Percentiles rank a stretch among this genome's conserved stretches.
phyloP scores from a whole-genome alignment of 164 flowering plant genomes.

The Kingdonia uniflora region DNA sequence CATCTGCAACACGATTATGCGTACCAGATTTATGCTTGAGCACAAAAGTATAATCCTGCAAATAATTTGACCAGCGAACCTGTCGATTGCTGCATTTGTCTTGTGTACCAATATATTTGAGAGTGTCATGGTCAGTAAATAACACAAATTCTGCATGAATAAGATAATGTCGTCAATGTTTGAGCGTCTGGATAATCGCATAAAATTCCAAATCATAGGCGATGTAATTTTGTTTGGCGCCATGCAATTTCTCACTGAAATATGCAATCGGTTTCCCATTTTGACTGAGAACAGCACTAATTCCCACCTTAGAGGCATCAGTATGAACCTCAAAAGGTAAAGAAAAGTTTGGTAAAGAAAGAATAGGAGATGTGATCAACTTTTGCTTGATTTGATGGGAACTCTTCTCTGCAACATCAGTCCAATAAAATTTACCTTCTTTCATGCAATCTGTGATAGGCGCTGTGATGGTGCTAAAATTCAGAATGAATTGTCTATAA shows the following conservation, averaged over 20 bases:
- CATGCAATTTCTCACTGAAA: too few species aligned
- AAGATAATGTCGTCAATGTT: conserved; percentile 3
- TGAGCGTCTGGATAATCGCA: background rate
- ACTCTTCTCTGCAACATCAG: background rate
- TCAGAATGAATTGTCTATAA: background rate
- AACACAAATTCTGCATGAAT: background rate
- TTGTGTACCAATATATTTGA: background rate
- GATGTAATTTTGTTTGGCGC: background rate
- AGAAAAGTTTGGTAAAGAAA: too few species aligned
- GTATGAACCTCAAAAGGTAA: too few species aligned
- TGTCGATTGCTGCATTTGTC: background rate
- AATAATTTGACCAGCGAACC: background rate
- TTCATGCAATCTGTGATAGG: too few species aligned
- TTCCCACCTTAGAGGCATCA: too few species aligned
- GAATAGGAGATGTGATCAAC: background rate
- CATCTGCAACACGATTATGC: too few species aligned
- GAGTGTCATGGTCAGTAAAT: background rate
- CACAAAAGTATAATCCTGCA: conserved; percentile 1
- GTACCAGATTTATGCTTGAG: background rate
- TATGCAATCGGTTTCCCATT: too few species aligned
- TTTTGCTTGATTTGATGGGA: background rate
- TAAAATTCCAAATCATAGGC: background rate
- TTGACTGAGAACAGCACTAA: too few species aligned
- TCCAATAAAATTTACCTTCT: too few species aligned
- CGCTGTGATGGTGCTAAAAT: background rate